Evolutionary conservation across 2,329 filamentous ascomycete genomes (phyloP).

Genomic region (Akanthomyces dipterigenus): DNA sequence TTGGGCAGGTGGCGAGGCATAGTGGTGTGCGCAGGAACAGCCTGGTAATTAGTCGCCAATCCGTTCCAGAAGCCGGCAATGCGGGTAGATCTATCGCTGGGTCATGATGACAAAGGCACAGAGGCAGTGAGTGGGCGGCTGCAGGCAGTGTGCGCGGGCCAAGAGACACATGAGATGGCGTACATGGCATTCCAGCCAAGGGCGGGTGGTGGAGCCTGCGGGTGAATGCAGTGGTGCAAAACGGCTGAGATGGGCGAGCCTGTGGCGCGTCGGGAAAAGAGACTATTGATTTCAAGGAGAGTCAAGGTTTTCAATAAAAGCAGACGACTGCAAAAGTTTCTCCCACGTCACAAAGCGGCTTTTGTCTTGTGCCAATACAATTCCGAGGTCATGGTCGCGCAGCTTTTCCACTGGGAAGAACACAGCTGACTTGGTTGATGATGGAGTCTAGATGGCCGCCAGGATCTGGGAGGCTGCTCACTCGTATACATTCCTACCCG

Average conservation of each 20-base stretch:
- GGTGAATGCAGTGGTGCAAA: too few relatives aligned
- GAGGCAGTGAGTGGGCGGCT: not conserved
- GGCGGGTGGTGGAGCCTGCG: not conserved
- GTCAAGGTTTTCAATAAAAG: not conserved
- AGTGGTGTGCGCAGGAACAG: not conserved
- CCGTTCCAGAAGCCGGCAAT: slow-evolving; percentile 1
- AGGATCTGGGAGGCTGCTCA: too few relatives aligned
- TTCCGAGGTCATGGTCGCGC: too few relatives aligned
- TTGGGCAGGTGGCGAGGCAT: not conserved
- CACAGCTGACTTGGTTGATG: not conserved
- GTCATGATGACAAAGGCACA: not conserved
- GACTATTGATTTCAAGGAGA: not conserved
- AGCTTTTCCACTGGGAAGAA: not conserved
- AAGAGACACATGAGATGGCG: not conserved
- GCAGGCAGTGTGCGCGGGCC: too few relatives aligned
- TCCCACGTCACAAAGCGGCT: too few relatives aligned
- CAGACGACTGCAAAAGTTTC: not conserved
- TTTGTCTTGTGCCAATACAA: too few relatives aligned
- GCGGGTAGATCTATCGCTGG: not conserved
- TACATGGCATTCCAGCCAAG: not conserved
- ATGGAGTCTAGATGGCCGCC: too few relatives aligned
- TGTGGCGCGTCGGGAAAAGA: not conserved
- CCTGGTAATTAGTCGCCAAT: not conserved
- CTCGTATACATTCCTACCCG: not conserved
- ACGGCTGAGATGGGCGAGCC: not conserved